Evolutionary conservation across 495 filamentous ascomycete genomes (phyloP).

Genomic region (Chaetomium fimeti): DNA sequence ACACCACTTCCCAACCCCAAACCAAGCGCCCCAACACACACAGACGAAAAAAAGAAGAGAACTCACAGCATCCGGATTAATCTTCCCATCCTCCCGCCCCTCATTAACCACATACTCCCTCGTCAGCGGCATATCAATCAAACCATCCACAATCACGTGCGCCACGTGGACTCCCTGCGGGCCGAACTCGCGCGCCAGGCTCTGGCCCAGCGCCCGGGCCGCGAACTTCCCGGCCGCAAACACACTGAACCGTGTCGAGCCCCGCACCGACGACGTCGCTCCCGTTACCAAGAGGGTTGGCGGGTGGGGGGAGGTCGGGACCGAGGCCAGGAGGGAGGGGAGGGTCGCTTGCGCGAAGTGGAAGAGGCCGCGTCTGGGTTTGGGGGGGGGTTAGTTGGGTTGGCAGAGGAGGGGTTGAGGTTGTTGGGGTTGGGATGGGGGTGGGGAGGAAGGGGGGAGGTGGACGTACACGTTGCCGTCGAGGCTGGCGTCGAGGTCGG

Average conservation of each 20-base stretch:
- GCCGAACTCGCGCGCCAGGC: constrained; percentile 81
- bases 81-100: constrained; percentile 66
- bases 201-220: constrained; percentile 71
- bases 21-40: not conserved
- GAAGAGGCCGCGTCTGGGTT: constrained; percentile 65
- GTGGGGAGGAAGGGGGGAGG: not conserved
- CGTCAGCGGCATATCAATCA: constrained; percentile 79
- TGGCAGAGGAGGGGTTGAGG: not conserved
- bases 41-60: not conserved
- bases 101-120: constrained; percentile 58
- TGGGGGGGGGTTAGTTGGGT: not conserved
- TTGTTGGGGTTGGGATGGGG: not conserved
- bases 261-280: constrained; percentile 77
- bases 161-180: constrained; percentile 86
- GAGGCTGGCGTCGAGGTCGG: constrained; percentile 61
- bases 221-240: constrained; percentile 85
- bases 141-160: constrained; percentile 82
- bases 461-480: constrained; percentile 59
- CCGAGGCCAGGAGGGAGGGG: constrained; percentile 64
- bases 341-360: constrained; percentile 72
- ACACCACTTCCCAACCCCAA: too few species aligned
- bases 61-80: constrained; percentile 78
- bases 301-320: constrained; percentile 54
- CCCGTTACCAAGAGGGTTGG: constrained; percentile 86
- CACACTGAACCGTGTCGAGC: constrained; percentile 64